Evolutionary conservation across 257 asterid species (phyloP).

Genomic region (Cynanchum wilfordii): DNA sequence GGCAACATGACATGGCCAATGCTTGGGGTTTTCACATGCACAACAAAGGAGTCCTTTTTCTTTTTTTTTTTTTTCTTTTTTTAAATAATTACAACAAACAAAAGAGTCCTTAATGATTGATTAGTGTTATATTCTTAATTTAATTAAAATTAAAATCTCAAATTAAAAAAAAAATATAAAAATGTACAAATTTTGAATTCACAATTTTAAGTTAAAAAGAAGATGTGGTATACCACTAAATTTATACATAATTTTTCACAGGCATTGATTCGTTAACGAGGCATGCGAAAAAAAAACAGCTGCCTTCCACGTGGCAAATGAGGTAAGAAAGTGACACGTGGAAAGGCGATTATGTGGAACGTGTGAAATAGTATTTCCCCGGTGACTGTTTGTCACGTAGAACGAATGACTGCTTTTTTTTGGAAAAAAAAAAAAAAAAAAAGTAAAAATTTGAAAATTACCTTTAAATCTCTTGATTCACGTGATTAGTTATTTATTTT

Average conservation of each 20-base stretch:
- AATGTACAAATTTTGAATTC: too few relatives aligned
- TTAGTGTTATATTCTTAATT: too few relatives aligned
- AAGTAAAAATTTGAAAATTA: background rate
- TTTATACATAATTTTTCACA: too few relatives aligned
- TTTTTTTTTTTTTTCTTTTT: too few relatives aligned
- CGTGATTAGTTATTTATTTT: slow-evolving; percentile 5
- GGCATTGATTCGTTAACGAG: background rate
- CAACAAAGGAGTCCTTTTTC: too few relatives aligned
- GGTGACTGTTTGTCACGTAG: background rate
- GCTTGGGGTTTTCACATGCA: background rate
- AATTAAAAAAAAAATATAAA: too few relatives aligned
- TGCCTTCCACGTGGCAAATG: slow-evolving; percentile 13
- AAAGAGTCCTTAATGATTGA: too few relatives aligned
- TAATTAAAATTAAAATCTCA: too few relatives aligned
- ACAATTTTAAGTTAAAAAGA: too few relatives aligned
- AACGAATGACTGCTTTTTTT: background rate
- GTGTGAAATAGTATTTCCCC: background rate
- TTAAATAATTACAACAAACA: too few relatives aligned
- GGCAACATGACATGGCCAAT: background rate
- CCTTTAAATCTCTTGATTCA: slow-evolving; percentile 13
- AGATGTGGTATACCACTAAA: too few relatives aligned
- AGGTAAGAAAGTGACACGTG: background rate
- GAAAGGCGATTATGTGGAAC: background rate
- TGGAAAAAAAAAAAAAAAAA: too few relatives aligned
- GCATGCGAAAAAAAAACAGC: background rate